A percentile compares a stretch with the other conserved stretches of the same genome.
phyloP scores from a whole-genome alignment of 2,329 filamentous ascomycete species.

The Ascosphaera pollenicola region DNA sequence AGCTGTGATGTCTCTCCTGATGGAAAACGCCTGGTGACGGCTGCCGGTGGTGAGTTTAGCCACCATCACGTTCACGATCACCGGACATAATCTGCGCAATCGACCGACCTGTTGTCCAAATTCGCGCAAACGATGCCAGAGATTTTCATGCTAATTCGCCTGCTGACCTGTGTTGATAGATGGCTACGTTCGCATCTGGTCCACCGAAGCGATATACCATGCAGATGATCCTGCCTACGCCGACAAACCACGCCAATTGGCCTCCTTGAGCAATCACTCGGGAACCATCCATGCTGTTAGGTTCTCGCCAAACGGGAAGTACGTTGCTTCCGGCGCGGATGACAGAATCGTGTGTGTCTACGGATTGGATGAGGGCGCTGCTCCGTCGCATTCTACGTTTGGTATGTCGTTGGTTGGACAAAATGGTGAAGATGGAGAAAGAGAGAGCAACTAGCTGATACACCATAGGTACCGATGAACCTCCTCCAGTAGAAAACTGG shows the following conservation, averaged over 20 bases:
- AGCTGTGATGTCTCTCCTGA: constrained; percentile 95
- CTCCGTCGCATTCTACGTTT: constrained; percentile 57
- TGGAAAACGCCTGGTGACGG: constrained; percentile 74
- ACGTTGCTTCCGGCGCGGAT: constrained; percentile 89
- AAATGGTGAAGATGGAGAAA: too few relatives aligned
- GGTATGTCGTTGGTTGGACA: constrained; percentile 29
- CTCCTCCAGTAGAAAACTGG: constrained; percentile 92
- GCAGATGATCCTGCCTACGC: constrained; percentile 48
- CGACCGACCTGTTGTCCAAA: too few relatives aligned
- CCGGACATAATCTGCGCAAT: not conserved
- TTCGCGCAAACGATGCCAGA: too few relatives aligned
- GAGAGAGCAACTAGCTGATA: constrained; percentile 1
- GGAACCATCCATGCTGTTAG: constrained; percentile 94
- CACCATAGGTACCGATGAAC: constrained; percentile 51
- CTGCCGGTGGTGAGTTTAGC: constrained; percentile 54
- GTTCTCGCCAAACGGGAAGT: constrained; percentile 87
- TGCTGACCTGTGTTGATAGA: constrained; percentile 29
- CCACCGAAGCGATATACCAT: constrained; percentile 77
- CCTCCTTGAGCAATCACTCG: constrained; percentile 95
- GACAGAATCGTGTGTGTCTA: constrained; percentile 99
- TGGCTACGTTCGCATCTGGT: constrained; percentile 95
- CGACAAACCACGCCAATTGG: constrained; percentile 71
- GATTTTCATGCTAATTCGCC: not conserved
- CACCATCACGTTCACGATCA: not conserved
- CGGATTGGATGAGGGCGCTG: constrained; percentile 53